Percentiles rank a stretch among this genome's conserved stretches.
These are phyloP conservation scores for Triangularia setosa DNA, from an alignment of 2,329 filamentous ascomycete species.

Conservation along the genomic window DNA sequence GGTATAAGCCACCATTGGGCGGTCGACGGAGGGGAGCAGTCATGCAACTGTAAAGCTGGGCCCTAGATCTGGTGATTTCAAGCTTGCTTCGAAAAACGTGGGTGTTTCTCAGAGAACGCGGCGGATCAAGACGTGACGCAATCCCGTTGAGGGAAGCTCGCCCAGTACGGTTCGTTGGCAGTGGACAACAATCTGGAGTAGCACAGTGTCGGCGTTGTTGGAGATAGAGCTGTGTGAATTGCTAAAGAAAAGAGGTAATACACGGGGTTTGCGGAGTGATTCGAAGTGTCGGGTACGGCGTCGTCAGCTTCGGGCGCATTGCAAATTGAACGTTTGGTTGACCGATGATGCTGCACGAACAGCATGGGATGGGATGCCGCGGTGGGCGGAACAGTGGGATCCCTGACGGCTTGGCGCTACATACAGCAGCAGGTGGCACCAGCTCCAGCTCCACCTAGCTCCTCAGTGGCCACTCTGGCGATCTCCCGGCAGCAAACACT, in stretches of 20 bases:
- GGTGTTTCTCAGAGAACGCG: not conserved
- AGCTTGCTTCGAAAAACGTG: too few species aligned
- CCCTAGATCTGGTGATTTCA: not conserved
- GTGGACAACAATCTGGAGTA: not conserved
- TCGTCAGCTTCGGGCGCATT: conserved; percentile 7
- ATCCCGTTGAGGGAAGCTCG: not conserved
- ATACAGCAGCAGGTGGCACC: not conserved
- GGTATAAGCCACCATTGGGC: conserved; percentile 23
- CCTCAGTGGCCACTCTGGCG: not conserved
- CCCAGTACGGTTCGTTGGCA: not conserved
- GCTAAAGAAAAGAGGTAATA: not conserved
- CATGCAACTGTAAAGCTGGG: conserved; percentile 12
- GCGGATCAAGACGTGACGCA: conserved; percentile 8
- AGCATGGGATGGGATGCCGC: not conserved
- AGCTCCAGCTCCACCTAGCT: not conserved
- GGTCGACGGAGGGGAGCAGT: conserved; percentile 5
- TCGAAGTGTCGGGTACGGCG: not conserved
- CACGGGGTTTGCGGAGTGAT: not conserved
- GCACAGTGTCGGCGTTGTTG: not conserved
- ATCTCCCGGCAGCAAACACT: not conserved
- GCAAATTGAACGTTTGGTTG: not conserved
- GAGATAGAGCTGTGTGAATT: too few species aligned
- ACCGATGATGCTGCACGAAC: not conserved
- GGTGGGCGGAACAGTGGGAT: not conserved
- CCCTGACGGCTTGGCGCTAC: conserved; percentile 7